Evolutionary conservation across 2,329 filamentous ascomycete genomes (phyloP), one percentile per base, ranked within the genome.

Genomic region (Bipolaris zeicola): DNA sequence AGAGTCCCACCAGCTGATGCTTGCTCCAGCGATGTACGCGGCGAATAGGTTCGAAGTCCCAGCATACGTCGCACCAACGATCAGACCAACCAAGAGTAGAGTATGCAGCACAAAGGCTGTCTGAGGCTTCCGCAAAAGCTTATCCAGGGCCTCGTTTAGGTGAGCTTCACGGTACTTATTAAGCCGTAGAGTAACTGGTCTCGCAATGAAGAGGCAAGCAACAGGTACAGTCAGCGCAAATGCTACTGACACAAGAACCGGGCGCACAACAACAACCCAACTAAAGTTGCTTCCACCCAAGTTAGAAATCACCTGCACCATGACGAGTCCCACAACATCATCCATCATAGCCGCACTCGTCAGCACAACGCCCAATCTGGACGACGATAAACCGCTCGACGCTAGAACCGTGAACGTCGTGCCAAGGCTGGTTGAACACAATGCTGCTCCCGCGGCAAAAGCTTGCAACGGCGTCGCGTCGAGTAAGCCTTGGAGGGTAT

Each of bases 341-440:
- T 95, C 91, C 77, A 95, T 85, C 85, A 95, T 90, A 0, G 90
- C 91, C 1, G 89, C 90, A 56, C 85, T 87, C 2, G 85, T 85
- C 0, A 92, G 80, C 0, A 95, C 84, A 7, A 76, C 86, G 54
- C 77, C 91, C 0, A 88, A 70, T 1, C 84, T 76, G 7, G 82
- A 86, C 1, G 77, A 70, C n/a, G 77, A 77, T 10, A 88, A 72
- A 1, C 80, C 80, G 2, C 85, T 87, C 7, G 90, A 88, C 0
- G 82, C 84, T 0, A 89, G 75, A 3, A 89, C 81, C 0, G 85
- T 83, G 61, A 89, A 88, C 0, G 86, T 89, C 0, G 89, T 93
- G 5, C 90, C 90, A 0, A 93, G 78, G 53, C 87, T 89, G 0
- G 89, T 94, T 1, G 89, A 89, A 65, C 87, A 91, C 0, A 93